Base-by-base conservation (phyloP, 768 basidiomycete genomes). In the Tricholomella constricta region DNA sequence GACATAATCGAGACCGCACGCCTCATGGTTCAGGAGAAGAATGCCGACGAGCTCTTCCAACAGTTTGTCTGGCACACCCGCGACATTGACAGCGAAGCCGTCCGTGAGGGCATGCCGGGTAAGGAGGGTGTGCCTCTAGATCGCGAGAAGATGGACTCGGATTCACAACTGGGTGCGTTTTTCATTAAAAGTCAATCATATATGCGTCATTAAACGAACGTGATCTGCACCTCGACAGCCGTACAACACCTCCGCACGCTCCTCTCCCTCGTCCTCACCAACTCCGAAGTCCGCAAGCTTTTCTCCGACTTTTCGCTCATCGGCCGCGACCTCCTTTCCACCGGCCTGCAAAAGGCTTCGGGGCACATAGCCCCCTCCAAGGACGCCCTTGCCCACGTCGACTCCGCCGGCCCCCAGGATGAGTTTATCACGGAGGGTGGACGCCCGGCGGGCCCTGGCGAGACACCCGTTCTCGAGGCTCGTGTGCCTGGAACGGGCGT, bases 281-380 rank as follows among this genome's bases (percentile, higher is more conserved):
- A 99, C 73, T 88, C 90, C 0, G 91, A 96, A 72, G 88, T 90
- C 26, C 88, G 94, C 62, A 96, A 97, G 68, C 84, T 97, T 25
- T 71, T 95, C 47, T 80, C 84, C 2, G 91, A 94, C 69, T 85
- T 89, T 57, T 80, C 83, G 9, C 67, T 86, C 52, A 84, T 92
- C 44, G 89, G 90, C 0, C 86, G 92, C 36, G 93, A 96, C 67
- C 76, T 97, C 48, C 83, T 96, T 56, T 83, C 91, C 4, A 86
- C 81, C 34, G 81, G 81, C 17, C 86, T 89, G 0, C 68, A 77
- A 59, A 89, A 92, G 64, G 86, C 81, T 11, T 89, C 91, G 6
- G 80, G 83, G 27, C 69, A 67, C 46, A 73, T 94, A 27, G 83
- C 86, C 2, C 96, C 96, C 0, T 62, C 72, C 44, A 67, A 84